Evolutionary conservation across 768 basidiomycete genomes (phyloP).

Genomic region (Chlorophyllum brunneum): DNA sequence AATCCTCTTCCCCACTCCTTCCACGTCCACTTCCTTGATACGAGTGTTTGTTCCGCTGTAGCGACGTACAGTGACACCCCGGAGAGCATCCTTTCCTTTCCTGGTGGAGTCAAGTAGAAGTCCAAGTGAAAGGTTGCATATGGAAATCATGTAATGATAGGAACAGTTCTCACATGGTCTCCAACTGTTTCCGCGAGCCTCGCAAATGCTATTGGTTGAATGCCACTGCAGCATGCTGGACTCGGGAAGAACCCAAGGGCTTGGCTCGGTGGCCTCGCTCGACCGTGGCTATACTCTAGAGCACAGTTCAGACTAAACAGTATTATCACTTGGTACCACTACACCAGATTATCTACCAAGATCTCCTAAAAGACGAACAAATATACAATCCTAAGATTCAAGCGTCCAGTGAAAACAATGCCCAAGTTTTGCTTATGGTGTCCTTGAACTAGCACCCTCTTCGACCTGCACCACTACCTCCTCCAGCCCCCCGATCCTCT

Average conservation of each 20-base stretch:
- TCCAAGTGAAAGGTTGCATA: not conserved
- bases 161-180: conserved; percentile 9
- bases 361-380: too few species aligned
- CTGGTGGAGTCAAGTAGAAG: not conserved
- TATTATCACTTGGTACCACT: too few species aligned
- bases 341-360: too few species aligned
- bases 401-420: too few species aligned
- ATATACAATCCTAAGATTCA: too few species aligned
- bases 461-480: conserved; percentile 92
- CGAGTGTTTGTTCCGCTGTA: conserved; percentile 40
- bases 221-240: too few species aligned
- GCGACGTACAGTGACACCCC: conserved; percentile 26
- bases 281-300: too few species aligned
- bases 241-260: too few species aligned
- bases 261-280: too few species aligned
- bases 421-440: too few species aligned
- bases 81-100: conserved; percentile 9
- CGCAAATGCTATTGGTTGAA: not conserved
- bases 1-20: conserved; percentile 41
- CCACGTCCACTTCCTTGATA: conserved; percentile 29
- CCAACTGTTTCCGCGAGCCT: not conserved
- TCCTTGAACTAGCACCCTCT: conserved; percentile 15
- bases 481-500: conserved; percentile 75
- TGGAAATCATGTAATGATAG: not conserved
- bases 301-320: too few species aligned